Percentiles rank a stretch among this genome's conserved stretches.
Evolutionary conservation across 1,284 basidiomycete genomes (phyloP).

Genomic region (Rhizopogon parksii): DNA sequence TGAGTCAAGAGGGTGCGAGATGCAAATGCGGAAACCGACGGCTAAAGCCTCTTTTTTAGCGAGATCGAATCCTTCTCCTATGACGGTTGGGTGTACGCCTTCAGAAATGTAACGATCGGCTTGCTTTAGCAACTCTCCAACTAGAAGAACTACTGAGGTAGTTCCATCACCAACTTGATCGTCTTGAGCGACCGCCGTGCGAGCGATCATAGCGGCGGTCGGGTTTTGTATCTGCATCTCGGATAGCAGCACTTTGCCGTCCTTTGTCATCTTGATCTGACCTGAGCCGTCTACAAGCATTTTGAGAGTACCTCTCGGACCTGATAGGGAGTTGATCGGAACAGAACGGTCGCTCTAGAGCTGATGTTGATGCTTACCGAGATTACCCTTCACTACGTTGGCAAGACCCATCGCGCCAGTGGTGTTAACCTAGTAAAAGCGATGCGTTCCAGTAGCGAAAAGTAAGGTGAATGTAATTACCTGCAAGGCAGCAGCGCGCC

Average conservation of each 20-base stretch:
- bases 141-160: slow-evolving; percentile 93
- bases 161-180: slow-evolving; percentile 99
- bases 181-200: slow-evolving; percentile 97
- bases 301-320: slow-evolving; percentile 93
- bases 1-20: slow-evolving; percentile 13
- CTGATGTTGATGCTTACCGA: slow-evolving; percentile 52
- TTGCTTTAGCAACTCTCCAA: slow-evolving; percentile 96
- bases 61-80: slow-evolving; percentile 93
- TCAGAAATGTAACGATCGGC: slow-evolving; percentile 97
- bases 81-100: slow-evolving; percentile 96
- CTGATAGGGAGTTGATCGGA: slow-evolving; percentile 36
- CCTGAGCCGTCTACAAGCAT: slow-evolving; percentile 99
- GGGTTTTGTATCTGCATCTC: slow-evolving; percentile 99
- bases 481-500: slow-evolving; percentile 89
- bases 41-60: slow-evolving; percentile 92
- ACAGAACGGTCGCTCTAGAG: slow-evolving; percentile 12
- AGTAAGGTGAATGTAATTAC: slow-evolving; percentile 39
- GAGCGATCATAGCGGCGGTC: slow-evolving; percentile 98
- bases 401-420: slow-evolving; percentile 97
- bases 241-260: slow-evolving; percentile 96
- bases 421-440: slow-evolving; percentile 64
- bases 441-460: slow-evolving; percentile 15
- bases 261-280: slow-evolving; percentile 99
- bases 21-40: slow-evolving; percentile 42
- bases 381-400: slow-evolving; percentile 93